These are phyloP conservation scores for Cicer cuneatum DNA, from an alignment of 306 rosid genomes.

Conservation along the genomic window DNA sequence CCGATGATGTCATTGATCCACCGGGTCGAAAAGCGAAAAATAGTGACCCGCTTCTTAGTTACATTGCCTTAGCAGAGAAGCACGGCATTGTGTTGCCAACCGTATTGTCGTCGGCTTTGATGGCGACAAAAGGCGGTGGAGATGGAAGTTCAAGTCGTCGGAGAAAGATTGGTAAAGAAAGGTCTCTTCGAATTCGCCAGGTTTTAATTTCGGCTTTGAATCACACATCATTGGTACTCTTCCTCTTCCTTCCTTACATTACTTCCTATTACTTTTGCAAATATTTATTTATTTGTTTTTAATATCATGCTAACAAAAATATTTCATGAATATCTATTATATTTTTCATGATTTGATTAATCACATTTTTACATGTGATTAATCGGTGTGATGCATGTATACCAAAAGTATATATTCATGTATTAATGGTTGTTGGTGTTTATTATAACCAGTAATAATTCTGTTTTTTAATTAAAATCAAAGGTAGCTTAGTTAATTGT, in stretches of 20 bases:
- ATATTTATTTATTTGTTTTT: no score
- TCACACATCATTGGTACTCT: conserved; percentile 43
- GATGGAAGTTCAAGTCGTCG: not conserved
- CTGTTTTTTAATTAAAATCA: no score
- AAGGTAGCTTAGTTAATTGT: no score
- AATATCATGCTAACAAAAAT: no score
- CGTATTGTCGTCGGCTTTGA: not conserved
- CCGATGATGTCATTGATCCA: not conserved
- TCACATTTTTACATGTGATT: no score
- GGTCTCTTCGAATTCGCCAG: conserved; percentile 36
- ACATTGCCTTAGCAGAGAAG: conserved; percentile 35
- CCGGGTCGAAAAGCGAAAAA: not conserved
- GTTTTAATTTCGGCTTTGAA: conserved; percentile 27
- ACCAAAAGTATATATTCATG: no score
- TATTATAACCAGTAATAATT: no score
- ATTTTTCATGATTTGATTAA: no score
- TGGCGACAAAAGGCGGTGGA: not conserved
- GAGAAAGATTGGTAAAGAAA: not conserved
- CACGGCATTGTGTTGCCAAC: conserved; percentile 13
- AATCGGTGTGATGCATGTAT: no score
- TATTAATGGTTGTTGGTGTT: no score
- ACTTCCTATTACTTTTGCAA: not conserved
- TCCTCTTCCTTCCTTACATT: not conserved
- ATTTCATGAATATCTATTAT: no score
- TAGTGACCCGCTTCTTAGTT: conserved; percentile 33